phyloP scores from a whole-genome alignment of 2,329 filamentous ascomycete species.

The Cordyceps fumosorosea region DNA sequence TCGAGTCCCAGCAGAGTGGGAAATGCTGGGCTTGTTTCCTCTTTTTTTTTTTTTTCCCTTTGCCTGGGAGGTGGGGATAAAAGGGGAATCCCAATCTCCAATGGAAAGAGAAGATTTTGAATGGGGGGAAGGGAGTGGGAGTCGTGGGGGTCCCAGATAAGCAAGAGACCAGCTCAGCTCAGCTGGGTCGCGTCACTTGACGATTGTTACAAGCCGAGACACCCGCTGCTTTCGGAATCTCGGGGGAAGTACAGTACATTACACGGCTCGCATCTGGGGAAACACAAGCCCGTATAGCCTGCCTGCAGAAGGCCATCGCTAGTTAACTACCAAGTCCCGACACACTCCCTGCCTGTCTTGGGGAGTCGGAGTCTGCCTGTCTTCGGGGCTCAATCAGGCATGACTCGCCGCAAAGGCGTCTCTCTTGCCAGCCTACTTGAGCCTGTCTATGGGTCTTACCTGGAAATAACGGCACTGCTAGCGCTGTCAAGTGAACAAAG shows the following conservation, averaged over 20 bases:
- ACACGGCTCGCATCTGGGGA: neutral
- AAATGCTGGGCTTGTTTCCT: neutral
- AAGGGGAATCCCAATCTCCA: neutral
- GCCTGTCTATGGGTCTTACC: slow-evolving; percentile 3
- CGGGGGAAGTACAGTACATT: neutral
- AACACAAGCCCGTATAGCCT: neutral
- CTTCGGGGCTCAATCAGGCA: slow-evolving; percentile 2
- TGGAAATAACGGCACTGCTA: neutral
- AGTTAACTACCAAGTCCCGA: no score
- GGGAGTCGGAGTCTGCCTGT: no score
- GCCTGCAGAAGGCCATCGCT: neutral
- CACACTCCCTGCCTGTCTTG: no score
- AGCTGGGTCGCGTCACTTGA: no score
- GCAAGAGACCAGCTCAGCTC: no score
- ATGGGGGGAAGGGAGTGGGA: neutral
- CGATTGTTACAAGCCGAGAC: neutral
- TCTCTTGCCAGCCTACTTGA: neutral
- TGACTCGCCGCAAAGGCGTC: slow-evolving; percentile 8
- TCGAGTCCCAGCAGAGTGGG: neutral
- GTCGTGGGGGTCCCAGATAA: neutral
- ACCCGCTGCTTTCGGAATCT: neutral
- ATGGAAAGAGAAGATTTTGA: neutral
- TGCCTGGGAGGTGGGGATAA: neutral
- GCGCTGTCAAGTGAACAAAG: neutral
- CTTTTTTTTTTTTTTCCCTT: neutral